Base-by-base conservation (phyloP, 2,329 filamentous ascomycete species). In the Nemania abortiva region DNA sequence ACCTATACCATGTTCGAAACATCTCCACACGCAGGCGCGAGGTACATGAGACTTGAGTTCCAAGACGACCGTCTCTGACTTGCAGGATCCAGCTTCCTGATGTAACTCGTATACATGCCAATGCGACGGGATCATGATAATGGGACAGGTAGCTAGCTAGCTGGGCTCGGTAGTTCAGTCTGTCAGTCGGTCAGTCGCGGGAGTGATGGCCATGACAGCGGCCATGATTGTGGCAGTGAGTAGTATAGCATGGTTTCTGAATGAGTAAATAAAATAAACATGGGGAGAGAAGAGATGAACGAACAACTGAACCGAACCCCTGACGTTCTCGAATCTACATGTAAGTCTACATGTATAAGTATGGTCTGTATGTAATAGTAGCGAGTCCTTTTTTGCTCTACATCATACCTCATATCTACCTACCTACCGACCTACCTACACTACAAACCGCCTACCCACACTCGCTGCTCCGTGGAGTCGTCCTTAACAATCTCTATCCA, bases 401-500 rank as follows among this genome's bases (percentile, higher is more conserved):
- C n/a, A n/a, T n/a, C n/a, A n/a, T n/a, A n/a, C n/a, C n/a, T n/a
- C n/a, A n/a, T n/a, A n/a, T n/a, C n/a, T n/a, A n/a, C n/a, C 53
- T 57, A n/a, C 45, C 49, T 50, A 42, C 42, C n/a, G n/a, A 20
- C 22, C 20, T 52, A 49, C 45, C 53, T 61, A 11, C 20, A 55
- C 56, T 56, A 56, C 45, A 31, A 53, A 54, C 50, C 37, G 9
- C 24, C 34, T 68, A 68, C 65, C 66, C 66, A 68, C 66, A 64
- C 62, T 53, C 31, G 31, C 49, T 64, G 27, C 56, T 61, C 56
- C 66, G 66, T 68, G 66, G 66, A 68, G n/a, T n/a, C n/a, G 66
- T 68, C 61, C 31, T 64, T 31, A 57, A 61, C 56, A 37, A 57
- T 61, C 56, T 65, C 66, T 68, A 65, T 68, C 66, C 66, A 65